Evolutionary conservation across 495 filamentous ascomycete genomes (phyloP).

Genomic region (Glutinoglossum americanum): DNA sequence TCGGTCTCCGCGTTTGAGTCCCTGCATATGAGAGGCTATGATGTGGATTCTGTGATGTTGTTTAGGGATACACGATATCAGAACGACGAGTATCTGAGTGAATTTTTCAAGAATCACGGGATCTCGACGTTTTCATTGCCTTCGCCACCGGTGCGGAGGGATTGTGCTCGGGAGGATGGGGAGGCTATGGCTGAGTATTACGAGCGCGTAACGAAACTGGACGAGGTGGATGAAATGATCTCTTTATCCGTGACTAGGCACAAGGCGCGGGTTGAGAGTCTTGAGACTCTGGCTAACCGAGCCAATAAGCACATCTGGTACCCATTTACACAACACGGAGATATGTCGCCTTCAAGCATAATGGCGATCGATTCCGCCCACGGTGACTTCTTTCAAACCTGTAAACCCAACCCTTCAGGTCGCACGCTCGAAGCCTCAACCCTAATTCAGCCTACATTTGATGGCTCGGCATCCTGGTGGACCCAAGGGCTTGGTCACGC

Average conservation of each 20-base stretch:
- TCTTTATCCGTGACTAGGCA: conserved; percentile 15
- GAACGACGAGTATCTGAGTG: conserved; percentile 39
- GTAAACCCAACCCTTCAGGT: conserved; percentile 9
- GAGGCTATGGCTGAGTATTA: conserved; percentile 40
- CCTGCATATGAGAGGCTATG: conserved; percentile 48
- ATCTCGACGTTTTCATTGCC: conserved; percentile 32
- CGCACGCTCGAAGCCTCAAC: conserved; percentile 5
- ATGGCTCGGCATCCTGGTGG: conserved; percentile 72
- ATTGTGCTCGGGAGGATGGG: conserved; percentile 19
- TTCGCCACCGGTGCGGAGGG: conserved; percentile 25
- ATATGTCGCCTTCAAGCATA: conserved; percentile 33
- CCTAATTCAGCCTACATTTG: conserved; percentile 39
- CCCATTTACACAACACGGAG: conserved; percentile 60
- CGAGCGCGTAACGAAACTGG: conserved; percentile 21
- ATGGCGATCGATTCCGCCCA: conserved; percentile 52
- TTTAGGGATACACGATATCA: conserved; percentile 39
- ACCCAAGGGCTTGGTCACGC: conserved; percentile 65
- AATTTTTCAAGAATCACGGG: conserved; percentile 37
- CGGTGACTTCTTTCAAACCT: conserved; percentile 49
- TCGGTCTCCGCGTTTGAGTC: conserved; percentile 60
- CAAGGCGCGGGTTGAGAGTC: conserved; percentile 24
- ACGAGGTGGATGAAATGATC: conserved; percentile 8
- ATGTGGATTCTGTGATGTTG: conserved; percentile 40
- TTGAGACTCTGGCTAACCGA: conserved; percentile 34
- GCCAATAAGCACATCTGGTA: conserved; percentile 51